Conservation (phyloP, 352 stramenopile species). For the Phytophthora melonis region DNA sequence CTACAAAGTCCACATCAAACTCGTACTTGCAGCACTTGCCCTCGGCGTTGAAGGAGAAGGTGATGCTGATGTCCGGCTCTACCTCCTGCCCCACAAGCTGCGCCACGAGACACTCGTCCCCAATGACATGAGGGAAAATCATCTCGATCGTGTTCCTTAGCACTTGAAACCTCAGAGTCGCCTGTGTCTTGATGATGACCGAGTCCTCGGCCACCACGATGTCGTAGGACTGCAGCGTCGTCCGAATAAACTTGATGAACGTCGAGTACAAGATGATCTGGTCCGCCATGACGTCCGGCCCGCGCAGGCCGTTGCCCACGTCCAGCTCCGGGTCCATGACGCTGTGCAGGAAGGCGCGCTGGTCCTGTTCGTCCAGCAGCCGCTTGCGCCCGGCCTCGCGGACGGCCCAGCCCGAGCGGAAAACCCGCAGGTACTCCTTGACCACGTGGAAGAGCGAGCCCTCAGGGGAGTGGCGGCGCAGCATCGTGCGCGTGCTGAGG, state of each 20-base stretch:
- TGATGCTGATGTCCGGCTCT: conserved; percentile 27
- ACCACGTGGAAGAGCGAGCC: conserved; percentile 42
- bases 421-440: conserved; percentile 39
- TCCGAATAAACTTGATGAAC: conserved; percentile 50
- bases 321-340: conserved; percentile 50
- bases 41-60: conserved; percentile 50
- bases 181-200: conserved; percentile 46
- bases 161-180: conserved; percentile 51
- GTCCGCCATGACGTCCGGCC: conserved; percentile 48
- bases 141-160: conserved; percentile 53
- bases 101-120: conserved; percentile 48
- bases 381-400: conserved; percentile 16
- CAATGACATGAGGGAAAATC: conserved; percentile 56
- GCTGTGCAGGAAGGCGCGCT: conserved; percentile 48
- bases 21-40: conserved; percentile 44
- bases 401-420: conserved; percentile 21
- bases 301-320: conserved; percentile 40
- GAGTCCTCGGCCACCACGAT: conserved; percentile 45
- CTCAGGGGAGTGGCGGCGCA: conserved; percentile 11
- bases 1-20: conserved; percentile 50
- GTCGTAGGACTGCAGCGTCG: conserved; percentile 41
- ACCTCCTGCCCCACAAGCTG: conserved; percentile 54
- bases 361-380: conserved; percentile 31
- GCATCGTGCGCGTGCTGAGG: conserved; percentile 3
- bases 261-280: conserved; percentile 57